Percentiles rank a stretch among this genome's conserved stretches.
phyloP scores from a whole-genome alignment of 2,329 filamentous ascomycete genomes.

The Cadophora luteo-olivacea region DNA sequence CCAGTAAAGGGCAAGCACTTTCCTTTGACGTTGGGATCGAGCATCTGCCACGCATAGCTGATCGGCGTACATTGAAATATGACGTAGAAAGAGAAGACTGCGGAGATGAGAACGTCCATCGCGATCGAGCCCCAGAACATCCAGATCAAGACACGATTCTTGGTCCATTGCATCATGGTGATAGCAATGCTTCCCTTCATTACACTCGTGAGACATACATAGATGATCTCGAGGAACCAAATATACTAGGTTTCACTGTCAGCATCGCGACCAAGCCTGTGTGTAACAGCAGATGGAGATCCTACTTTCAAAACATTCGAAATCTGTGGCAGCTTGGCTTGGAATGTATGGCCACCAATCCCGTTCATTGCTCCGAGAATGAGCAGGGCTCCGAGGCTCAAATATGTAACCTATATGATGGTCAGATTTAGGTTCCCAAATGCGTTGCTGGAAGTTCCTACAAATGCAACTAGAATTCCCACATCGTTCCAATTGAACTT shows the following conservation, averaged over 20 bases:
- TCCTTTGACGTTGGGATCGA: conserved; percentile 31
- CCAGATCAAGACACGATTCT: conserved; percentile 23
- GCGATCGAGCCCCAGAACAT: conserved; percentile 30
- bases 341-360: conserved; percentile 30
- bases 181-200: conserved; percentile 36
- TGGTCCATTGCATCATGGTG: conserved; percentile 32
- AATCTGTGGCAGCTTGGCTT: conserved; percentile 13
- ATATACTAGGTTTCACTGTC: conserved; percentile 24
- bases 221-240: conserved; percentile 36
- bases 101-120: conserved; percentile 30
- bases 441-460: background rate
- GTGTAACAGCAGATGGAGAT: background rate
- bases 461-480: conserved; percentile 30
- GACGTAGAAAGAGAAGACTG: conserved; percentile 27
- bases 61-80: conserved; percentile 34
- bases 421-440: background rate
- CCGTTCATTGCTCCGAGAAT: conserved; percentile 30
- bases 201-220: conserved; percentile 33
- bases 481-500: conserved; percentile 33
- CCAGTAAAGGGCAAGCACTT: conserved; percentile 25
- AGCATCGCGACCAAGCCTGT: background rate
- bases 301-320: conserved; percentile 26
- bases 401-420: conserved; percentile 24
- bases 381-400: conserved; percentile 27
- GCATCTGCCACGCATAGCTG: conserved; percentile 29